Base-by-base conservation (phyloP, 1,139 yeast species). In the Saccharomyces uvarum region DNA sequence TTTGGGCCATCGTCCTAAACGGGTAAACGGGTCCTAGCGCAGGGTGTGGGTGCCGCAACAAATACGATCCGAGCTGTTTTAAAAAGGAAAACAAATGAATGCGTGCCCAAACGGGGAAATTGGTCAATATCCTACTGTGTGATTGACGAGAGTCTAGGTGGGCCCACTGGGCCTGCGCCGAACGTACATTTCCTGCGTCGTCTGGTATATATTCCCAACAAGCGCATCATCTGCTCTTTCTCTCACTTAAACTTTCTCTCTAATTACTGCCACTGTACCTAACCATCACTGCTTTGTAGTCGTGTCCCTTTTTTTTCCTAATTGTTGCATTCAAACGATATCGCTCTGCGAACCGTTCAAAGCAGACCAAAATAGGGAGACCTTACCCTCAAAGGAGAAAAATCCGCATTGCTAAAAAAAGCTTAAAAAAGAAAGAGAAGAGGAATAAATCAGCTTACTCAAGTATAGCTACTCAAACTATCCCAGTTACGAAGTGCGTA, bases 281-380 rank as follows among this genome's bases (percentile, higher is more conserved):
- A 16, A 16, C 19, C 24, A 19, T 16, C 9, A 16, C 24, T 16
- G 21, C 19, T 14, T 21, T 33, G 44, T 38, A 38, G 19, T 38
- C 44, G 19, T 38, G 44, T 38, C 44, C 44, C 44, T 38, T 38
- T 38, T 38, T 38, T 38, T 38, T 38, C 26, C 44, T 19, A 38
- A 38, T 19, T 38, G 44, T 24, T 38, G 44, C 44, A 38, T 38
- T 38, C 44, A 38, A 38, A 38, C 44, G 44, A 38, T 38, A 38
- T 38, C 44, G 44, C 44, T 38, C 44, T 38, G 44, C 24, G 44
- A 38, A 38, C 44, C 44, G 44, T 38, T 38, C 19, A 38, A 38
- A 16, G 19, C 13, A 19, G 24, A 38, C 44, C 24, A 38, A 38
- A 38, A 38, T 16, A 38, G 44, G 44, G 44, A 38, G 44, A 38